Conservation (phyloP, 805 yeast species). For the Monosporozyma solicola region DNA sequence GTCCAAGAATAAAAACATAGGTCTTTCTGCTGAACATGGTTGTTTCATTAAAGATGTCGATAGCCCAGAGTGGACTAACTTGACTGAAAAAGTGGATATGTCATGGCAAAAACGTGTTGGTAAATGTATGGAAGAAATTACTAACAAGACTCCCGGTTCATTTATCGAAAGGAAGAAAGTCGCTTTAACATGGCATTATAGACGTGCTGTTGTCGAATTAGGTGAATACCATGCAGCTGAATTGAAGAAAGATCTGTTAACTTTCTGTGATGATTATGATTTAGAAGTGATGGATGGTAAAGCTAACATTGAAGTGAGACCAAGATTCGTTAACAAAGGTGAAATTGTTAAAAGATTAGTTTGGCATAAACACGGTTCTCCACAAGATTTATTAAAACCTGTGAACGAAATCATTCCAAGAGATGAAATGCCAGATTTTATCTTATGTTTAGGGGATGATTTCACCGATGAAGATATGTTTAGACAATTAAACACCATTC, state of each 20-base stretch:
- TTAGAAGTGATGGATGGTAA: slow-evolving; percentile 96
- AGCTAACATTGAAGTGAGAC: slow-evolving; percentile 96
- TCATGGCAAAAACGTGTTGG: slow-evolving; percentile 86
- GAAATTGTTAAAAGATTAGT: slow-evolving; percentile 84
- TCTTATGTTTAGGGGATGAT: slow-evolving; percentile 90
- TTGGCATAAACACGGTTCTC: slow-evolving; percentile 49
- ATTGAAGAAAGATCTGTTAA: slow-evolving; percentile 54
- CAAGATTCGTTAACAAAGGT: slow-evolving; percentile 90
- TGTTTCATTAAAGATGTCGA: slow-evolving; percentile 81
- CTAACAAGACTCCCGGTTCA: slow-evolving; percentile 87
- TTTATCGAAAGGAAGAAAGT: slow-evolving; percentile 81
- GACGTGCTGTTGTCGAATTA: slow-evolving; percentile 88
- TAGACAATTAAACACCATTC: slow-evolving; percentile 57
- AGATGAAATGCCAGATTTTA: slow-evolving; percentile 66
- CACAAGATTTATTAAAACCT: slow-evolving; percentile 35
- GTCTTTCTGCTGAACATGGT: slow-evolving; percentile 95
- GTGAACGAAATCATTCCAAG: slow-evolving; percentile 28
- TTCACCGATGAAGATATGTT: slow-evolving; percentile 98
- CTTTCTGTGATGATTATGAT: slow-evolving; percentile 59
- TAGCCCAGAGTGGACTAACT: slow-evolving; percentile 63
- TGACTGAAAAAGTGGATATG: slow-evolving; percentile 80
- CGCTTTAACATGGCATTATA: slow-evolving; percentile 96
- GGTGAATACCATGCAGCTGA: slow-evolving; percentile 80
- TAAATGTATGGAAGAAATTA: slow-evolving; percentile 60
- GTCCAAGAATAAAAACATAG: slow-evolving; percentile 47